These are phyloP conservation scores for Cyclocybe aegerita DNA, from an alignment of 768 basidiomycete species.

Conservation along the genomic window DNA sequence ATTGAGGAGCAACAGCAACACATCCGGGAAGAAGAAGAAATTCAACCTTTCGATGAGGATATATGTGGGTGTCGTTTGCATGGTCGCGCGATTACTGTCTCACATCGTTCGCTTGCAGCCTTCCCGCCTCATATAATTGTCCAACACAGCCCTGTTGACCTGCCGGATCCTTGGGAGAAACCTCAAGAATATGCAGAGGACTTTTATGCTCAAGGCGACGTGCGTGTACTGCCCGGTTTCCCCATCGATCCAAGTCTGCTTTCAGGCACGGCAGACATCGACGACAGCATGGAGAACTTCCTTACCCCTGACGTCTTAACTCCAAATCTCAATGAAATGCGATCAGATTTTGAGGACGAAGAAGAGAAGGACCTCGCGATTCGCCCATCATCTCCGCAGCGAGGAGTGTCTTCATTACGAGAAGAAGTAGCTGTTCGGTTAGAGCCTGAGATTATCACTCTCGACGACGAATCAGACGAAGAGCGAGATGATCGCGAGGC, in stretches of 20 bases:
- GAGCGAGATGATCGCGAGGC: constrained; percentile 3
- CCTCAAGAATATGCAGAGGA: constrained; percentile 36
- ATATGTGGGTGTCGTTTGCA: constrained; percentile 4
- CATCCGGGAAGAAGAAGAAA: constrained; percentile 13
- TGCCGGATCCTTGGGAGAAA: constrained; percentile 34
- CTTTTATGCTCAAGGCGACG: constrained; percentile 32
- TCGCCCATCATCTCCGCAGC: background rate
- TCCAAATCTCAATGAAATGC: constrained; percentile 17
- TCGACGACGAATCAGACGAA: constrained; percentile 20
- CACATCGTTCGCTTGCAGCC: constrained; percentile 8
- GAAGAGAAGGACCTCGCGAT: constrained; percentile 1
- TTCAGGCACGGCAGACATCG: constrained; percentile 11
- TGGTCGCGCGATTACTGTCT: background rate
- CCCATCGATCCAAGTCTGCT: constrained; percentile 15
- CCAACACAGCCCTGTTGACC: constrained; percentile 19
- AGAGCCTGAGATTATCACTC: constrained; percentile 18
- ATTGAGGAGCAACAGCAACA: constrained; percentile 13
- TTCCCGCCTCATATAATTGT: constrained; percentile 13
- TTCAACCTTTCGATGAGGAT: constrained; percentile 10
- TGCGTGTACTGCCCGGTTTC: constrained; percentile 7
- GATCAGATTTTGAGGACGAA: constrained; percentile 6
- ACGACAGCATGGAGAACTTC: constrained; percentile 23
- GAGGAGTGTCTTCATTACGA: too few species aligned
- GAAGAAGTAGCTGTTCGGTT: constrained; percentile 10
- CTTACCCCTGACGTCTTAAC: constrained; percentile 25